Conservation (phyloP, 164 flowering plant species). For the Nymphaea colorata region DNA sequence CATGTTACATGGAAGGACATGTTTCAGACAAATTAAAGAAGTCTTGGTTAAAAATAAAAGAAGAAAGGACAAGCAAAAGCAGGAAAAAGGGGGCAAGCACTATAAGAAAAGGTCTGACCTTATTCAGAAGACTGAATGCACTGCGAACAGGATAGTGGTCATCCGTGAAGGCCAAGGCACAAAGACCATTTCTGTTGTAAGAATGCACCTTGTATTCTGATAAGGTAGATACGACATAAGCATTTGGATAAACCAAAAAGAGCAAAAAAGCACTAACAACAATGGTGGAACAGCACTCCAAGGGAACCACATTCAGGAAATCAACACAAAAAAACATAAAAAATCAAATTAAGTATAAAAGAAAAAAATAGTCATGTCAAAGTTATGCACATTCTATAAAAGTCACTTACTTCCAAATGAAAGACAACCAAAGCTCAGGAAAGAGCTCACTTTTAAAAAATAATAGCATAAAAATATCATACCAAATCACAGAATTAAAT, state of each 20-base stretch:
- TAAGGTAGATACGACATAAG: not conserved
- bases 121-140: conserved; percentile 79
- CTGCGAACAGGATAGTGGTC: conserved; percentile 97
- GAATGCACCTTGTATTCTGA: conserved; percentile 94
- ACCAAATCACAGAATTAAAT: too few species aligned
- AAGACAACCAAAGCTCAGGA: too few species aligned
- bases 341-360: too few species aligned
- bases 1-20: too few species aligned
- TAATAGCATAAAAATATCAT: too few species aligned
- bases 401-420: too few species aligned
- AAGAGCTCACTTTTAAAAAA: too few species aligned
- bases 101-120: conserved; percentile 28
- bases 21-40: too few species aligned
- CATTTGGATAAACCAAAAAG: not conserved
- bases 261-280: not conserved
- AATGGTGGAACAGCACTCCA: not conserved
- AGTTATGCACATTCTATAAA: too few species aligned
- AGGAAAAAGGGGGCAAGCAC: not conserved
- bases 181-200: conserved; percentile 86
- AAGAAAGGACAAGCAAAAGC: not conserved
- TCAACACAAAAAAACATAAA: too few species aligned
- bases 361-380: not conserved
- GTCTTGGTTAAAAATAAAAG: too few species aligned
- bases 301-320: not conserved
- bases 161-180: conserved; percentile 93